Evolutionary conservation across 2,329 filamentous ascomycete species (phyloP), one percentile per base, ranked within the genome.

Genomic region (Exophiala alcalophila): DNA sequence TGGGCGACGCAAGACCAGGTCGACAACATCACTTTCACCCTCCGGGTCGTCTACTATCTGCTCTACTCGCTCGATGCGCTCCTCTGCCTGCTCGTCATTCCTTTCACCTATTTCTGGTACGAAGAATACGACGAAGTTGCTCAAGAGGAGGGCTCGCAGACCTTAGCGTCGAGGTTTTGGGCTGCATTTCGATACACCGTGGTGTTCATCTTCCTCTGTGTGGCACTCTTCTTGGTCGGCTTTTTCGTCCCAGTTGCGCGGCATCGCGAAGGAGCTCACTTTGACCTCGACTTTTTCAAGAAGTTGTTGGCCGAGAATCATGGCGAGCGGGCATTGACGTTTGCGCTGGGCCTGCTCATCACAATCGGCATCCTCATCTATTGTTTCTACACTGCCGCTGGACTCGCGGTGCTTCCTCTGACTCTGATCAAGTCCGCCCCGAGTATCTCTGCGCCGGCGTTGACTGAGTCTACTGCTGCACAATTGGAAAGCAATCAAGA

Each of bases 21-120:
- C 47, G 77, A 86, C 51, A 76, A 78, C 50, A 94, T 97, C 41
- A 72, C 91, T 11, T 74, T 80, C 50, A 88, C 86, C 0, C 74
- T 98, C 52, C 86, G 86, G 63, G 77, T 94, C 45, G 84, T 95
- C 44, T 98, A 98, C 69, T 97, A 97, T 66, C 76, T 81, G 0
- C 76, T 98, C 0, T 98, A 97, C 70, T 92, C 86, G 57, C 71
- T 96, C 54, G 92, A 98, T 64, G 86, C 89, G 1, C 63, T 96
- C 4, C 78, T 98, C 8, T 98, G 92, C 60, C 73, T 98, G 31
- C 64, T 97, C 12, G 78, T 95, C 30, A 84, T 97, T 14, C 92
- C 92, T 0, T 98, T 98, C 61, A 84, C 90, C 33, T 98, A 98
- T 70, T 98, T 98, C 64, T 96, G 85, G 81, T 92, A 94, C 60